Percentiles rank a stretch among this genome's conserved stretches.
These are phyloP conservation scores for Cerioporus squamosus DNA, from an alignment of 1,284 basidiomycete species.

Conservation along the genomic window DNA sequence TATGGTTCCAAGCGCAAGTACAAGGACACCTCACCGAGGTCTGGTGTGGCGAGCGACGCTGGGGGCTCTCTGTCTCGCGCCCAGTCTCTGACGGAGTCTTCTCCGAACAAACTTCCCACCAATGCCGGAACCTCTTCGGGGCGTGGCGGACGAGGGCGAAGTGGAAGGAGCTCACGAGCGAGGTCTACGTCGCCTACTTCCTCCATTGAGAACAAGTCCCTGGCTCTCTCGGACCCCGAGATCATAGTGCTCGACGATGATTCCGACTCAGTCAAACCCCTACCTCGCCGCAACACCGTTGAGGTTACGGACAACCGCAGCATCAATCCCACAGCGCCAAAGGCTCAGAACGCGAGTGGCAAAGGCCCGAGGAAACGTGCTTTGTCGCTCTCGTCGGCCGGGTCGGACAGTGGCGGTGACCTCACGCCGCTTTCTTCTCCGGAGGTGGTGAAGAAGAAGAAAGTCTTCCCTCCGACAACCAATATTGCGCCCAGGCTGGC, in stretches of 20 bases:
- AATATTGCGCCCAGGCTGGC: conserved; percentile 20
- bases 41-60: background rate
- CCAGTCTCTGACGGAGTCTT: conserved; percentile 6
- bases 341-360: background rate
- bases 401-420: background rate
- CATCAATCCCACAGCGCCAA: background rate
- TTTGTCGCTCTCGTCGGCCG: conserved; percentile 14
- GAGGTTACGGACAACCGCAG: background rate
- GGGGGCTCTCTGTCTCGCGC: background rate
- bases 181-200: conserved; percentile 1
- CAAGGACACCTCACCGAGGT: conserved; percentile 10
- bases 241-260: conserved; percentile 1
- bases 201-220: conserved; percentile 4
- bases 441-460: background rate
- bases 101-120: conserved; percentile 4
- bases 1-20: conserved; percentile 27
- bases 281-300: background rate
- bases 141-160: background rate
- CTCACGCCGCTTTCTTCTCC: conserved; percentile 15
- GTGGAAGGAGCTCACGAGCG: background rate
- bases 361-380: conserved; percentile 16
- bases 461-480: conserved; percentile 4
- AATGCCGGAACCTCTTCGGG: background rate
- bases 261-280: background rate
- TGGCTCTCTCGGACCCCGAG: conserved; percentile 1